Evolutionary conservation across 371 early-diverging fungal species (phyloP), one percentile per base, ranked within the genome.

Genomic region (Mucor circinelloides): DNA sequence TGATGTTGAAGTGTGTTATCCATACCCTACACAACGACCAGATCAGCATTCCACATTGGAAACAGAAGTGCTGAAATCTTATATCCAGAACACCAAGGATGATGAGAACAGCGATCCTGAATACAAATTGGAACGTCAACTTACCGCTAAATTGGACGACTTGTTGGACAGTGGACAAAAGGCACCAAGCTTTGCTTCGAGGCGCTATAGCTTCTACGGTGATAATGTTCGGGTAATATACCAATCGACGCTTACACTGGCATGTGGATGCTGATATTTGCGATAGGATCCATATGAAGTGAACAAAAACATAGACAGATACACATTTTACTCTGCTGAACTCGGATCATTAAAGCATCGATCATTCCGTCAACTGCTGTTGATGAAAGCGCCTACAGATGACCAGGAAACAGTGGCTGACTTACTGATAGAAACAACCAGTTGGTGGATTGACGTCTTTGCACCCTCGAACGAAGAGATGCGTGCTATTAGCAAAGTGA

Each of bases 371-470:
- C 84, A 85, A 30, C 71, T 86, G 12, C 61, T 85, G 10, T 36
- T 42, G 12, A 60, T 44, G 13, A 65, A 34, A 8, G 19, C 59
- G 0, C 67, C 73, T 1, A 56, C 80, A 1, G 58, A 71, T n/a
- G 67, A 73, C 17, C 30, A 55, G 19, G 40, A 60, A 36, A 78
- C 31, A n/a, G 74, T 81, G 9, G 69, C 75, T 0, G 77, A 79
- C 38, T 25, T 74, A 0, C 70, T 89, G 48, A 58, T 82, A 21
- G 75, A 81, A 8, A 77, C 81, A 21, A 83, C 77, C 6, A 84
- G 81, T 63, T 97, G 95, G 84, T 96, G 98, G 98, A 77, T 97
- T 25, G 95, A 97, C 74, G 87, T 96, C 1, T 80, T 89, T 36
- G 85, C 88, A 1, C 94, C 97, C 2, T 90, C 94, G 7, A 83